Conservation (phyloP, 768 basidiomycete species). For the Boletus edulis region DNA sequence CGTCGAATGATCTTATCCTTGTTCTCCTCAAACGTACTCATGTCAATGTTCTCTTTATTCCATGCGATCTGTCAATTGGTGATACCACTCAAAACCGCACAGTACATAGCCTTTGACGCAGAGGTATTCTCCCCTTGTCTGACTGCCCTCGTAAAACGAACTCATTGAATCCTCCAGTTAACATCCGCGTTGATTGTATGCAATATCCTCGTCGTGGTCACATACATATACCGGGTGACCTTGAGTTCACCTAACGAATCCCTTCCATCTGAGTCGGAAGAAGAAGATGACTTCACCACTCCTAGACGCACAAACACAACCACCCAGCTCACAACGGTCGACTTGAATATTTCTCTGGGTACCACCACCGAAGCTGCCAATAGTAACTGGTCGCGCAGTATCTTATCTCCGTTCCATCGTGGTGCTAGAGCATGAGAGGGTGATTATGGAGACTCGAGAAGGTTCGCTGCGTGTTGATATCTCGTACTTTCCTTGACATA, state of each 20-base stretch:
- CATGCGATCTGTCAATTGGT: not conserved
- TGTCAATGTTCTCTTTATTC: slow-evolving; percentile 2
- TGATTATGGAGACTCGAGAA: not conserved
- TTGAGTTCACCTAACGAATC: not conserved
- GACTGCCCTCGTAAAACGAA: not conserved
- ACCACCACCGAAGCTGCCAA: not conserved
- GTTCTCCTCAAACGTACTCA: slow-evolving; percentile 9
- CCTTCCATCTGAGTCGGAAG: not conserved
- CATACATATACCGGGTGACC: not conserved
- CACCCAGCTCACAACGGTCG: not conserved
- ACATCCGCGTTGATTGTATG: not conserved
- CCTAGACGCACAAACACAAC: not conserved
- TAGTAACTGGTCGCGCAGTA: not conserved
- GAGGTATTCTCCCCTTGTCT: not conserved
- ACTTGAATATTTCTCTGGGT: not conserved
- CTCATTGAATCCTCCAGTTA: not conserved
- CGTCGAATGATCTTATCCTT: slow-evolving; percentile 15
- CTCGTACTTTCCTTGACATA: no score
- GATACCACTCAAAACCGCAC: no score
- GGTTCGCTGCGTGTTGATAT: not conserved
- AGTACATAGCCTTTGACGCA: not conserved
- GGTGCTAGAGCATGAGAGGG: not conserved
- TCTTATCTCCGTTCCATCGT: not conserved
- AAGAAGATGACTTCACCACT: not conserved
- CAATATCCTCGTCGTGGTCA: not conserved